Evolutionary conservation across 306 rosid genomes (phyloP), one percentile per base, ranked within the genome.

Genomic region (Mucuna pruriens): DNA sequence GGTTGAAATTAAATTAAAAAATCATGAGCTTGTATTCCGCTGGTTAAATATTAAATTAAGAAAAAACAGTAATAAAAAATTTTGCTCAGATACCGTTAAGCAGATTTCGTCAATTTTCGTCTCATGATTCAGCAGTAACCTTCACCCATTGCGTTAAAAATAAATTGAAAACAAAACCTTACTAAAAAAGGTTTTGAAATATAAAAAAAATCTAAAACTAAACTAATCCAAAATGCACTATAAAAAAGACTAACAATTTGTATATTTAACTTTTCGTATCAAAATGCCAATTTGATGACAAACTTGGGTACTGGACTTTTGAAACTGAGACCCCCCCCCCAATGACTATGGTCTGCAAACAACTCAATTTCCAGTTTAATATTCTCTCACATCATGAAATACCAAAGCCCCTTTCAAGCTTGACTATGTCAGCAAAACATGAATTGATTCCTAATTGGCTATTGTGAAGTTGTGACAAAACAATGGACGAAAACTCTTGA

Each of bases 361-460:
- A 2, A 49, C 29, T 60, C 42, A 3, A 60, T 12, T 42, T 22
- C 20, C 11, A 23, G 38, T 11, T 20, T 13, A 20, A 45, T 33
- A 46, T 78, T 36, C 42, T 51, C 68, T 20, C 64, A n/a, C 10
- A 34, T 1, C 8, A 75, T 15, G 71, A 66, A 61, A n/a, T 39
- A 55, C 58, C 42, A 19, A 60, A 23, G 64, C 25, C 63, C 42
- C 33, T 80, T 62, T 22, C 74, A 36, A 42, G 78, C 31, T 36
- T 49, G 33, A 25, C 46, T 48, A 64, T 57, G 54, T 39, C 44
- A 58, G 9, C 66, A 69, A 25, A 61, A 36, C 19, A 38, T 45
- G 57, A 52, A 31, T 44, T 74, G 71, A 75, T 33, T 74, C 79
- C 9, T 10, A 29, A 54, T 29, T 55, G 44, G 25, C 62, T 36